Conservation (phyloP, 169 alveolate species). For the Cryptosporidium ubiquitum region DNA sequence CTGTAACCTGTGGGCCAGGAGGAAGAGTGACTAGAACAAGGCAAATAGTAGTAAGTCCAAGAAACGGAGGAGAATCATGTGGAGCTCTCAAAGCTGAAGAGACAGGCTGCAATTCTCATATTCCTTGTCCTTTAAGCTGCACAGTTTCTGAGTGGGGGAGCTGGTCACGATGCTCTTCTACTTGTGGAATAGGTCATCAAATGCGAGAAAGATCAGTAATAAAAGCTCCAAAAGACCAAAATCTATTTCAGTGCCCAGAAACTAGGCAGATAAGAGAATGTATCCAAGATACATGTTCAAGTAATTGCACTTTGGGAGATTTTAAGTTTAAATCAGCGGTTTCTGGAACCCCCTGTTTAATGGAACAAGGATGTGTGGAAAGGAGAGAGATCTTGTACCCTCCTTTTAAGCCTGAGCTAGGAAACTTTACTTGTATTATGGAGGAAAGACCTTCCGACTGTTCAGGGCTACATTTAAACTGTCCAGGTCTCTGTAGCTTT, state of each 20-base stretch:
- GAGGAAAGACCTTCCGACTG: constrained; percentile 51
- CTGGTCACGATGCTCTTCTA: constrained; percentile 78
- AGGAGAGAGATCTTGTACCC: constrained; percentile 42
- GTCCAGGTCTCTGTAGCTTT: constrained; percentile 16
- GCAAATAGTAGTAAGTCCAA: constrained; percentile 72
- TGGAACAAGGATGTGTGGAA: constrained; percentile 29
- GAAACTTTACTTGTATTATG: constrained; percentile 3
- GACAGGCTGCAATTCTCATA: constrained; percentile 75
- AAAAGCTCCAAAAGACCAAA: constrained; percentile 70
- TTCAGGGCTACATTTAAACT: neutral
- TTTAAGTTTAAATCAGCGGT: constrained; percentile 21
- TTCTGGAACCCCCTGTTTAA: constrained; percentile 29
- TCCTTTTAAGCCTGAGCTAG: constrained; percentile 3
- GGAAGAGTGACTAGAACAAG: constrained; percentile 76
- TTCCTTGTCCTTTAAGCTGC: constrained; percentile 77
- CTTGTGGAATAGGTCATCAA: constrained; percentile 79
- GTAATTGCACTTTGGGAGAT: constrained; percentile 38
- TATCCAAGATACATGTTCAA: constrained; percentile 31
- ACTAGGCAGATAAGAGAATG: constrained; percentile 65
- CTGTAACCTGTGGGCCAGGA: constrained; percentile 74
- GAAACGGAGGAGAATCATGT: constrained; percentile 77
- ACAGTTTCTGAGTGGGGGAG: constrained; percentile 78
- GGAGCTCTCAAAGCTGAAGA: constrained; percentile 64
- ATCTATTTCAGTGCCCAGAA: constrained; percentile 54
- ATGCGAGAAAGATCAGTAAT: constrained; percentile 78